A percentile compares a stretch with the other conserved stretches of the same genome.
Conservation (phyloP, 2,329 filamentous ascomycete genomes). For the Zymoseptoria crescenta region DNA sequence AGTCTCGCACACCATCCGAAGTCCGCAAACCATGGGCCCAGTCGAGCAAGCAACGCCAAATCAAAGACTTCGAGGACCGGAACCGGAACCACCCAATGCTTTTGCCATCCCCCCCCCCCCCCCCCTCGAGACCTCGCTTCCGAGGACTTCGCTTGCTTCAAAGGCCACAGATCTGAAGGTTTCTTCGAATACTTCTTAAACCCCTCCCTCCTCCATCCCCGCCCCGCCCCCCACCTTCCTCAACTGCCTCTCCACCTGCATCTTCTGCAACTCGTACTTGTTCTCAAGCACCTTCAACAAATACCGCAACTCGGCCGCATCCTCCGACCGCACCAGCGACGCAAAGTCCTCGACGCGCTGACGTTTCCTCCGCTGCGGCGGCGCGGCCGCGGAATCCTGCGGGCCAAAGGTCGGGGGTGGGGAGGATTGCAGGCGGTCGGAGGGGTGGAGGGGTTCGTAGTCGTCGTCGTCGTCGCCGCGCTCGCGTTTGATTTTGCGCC, state of each 20-base stretch:
- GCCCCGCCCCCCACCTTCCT: background rate
- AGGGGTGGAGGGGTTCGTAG: background rate
- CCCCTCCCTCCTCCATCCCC: background rate
- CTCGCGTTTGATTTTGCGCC: background rate
- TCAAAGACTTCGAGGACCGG: too few relatives aligned
- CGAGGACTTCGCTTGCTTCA: too few relatives aligned
- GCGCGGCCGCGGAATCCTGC: background rate
- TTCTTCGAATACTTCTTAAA: too few relatives aligned
- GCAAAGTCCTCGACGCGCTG: background rate
- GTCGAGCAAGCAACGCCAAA: too few relatives aligned
- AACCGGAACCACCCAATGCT: too few relatives aligned
- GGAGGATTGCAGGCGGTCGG: background rate
- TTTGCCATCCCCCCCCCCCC: too few relatives aligned
- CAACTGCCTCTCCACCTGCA: background rate
- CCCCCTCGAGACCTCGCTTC: too few relatives aligned
- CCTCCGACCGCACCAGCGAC: background rate
- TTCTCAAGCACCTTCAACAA: background rate
- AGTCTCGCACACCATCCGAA: too few relatives aligned
- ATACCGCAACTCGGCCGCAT: background rate
- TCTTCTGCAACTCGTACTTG: background rate
- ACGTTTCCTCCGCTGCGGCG: background rate
- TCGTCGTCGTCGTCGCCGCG: background rate
- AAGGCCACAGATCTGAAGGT: too few relatives aligned
- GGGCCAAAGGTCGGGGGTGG: too few relatives aligned
- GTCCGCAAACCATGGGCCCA: too few relatives aligned